Percentiles rank a stretch among this genome's conserved stretches.
These are phyloP conservation scores for Cladobotryum protrusum DNA, from an alignment of 2,329 filamentous ascomycete genomes.

Conservation along the genomic window DNA sequence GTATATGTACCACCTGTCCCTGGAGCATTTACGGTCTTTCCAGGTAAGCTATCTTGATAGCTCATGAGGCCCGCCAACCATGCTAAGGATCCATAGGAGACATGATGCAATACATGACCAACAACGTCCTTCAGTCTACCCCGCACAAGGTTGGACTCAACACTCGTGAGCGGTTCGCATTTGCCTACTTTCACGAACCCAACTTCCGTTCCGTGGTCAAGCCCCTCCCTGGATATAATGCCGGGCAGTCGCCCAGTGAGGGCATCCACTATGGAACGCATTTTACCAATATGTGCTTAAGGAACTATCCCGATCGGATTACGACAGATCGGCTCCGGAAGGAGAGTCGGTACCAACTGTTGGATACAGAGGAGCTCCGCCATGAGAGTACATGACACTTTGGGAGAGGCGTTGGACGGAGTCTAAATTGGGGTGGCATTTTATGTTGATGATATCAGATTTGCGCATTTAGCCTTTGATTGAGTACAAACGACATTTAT, in stretches of 20 bases:
- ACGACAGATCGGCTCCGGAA: constrained; percentile 32
- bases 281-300: constrained; percentile 46
- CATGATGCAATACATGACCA: constrained; percentile 47
- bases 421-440: background rate
- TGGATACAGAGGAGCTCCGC: constrained; percentile 14
- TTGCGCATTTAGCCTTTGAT: too few relatives aligned
- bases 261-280: constrained; percentile 46
- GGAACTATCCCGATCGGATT: constrained; percentile 42
- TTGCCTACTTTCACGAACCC: constrained; percentile 47
- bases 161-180: constrained; percentile 39
- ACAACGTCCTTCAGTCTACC: constrained; percentile 38
- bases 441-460: background rate
- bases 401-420: too few relatives aligned
- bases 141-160: constrained; percentile 47
- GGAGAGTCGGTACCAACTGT: constrained; percentile 23
- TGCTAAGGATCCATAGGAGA: constrained; percentile 31
- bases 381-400: constrained; percentile 17
- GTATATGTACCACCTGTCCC: constrained; percentile 40
- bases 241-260: constrained; percentile 23
- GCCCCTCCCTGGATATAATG: constrained; percentile 35
- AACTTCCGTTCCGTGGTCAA: constrained; percentile 40
- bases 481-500: too few relatives aligned
- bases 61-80: background rate
- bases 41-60: constrained; percentile 24
- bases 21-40: constrained; percentile 44